Evolutionary conservation across 2,329 filamentous ascomycete species (phyloP), one percentile per base, ranked within the genome.

Genomic region (Fusarium tricinctum): DNA sequence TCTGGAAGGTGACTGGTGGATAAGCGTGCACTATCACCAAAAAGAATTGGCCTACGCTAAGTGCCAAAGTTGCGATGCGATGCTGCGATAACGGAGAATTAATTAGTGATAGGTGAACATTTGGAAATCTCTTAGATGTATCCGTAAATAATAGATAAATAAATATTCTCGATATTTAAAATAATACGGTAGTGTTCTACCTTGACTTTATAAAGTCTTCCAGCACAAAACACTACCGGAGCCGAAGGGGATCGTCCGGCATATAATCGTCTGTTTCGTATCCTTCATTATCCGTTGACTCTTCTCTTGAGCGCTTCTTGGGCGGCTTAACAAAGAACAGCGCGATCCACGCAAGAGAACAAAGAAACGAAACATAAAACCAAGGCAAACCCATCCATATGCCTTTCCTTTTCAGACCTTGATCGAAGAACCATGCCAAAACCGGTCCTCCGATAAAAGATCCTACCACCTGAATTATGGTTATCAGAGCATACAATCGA

Each of bases 361-460:
- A 78, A 7, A 81, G 63, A 14, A 76, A 59, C 1, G 75, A 74
- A 17, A 81, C 65, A 48, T 82, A 82, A 46, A 81, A 76, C 76
- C 78, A 82, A 6, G 80, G 81, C 56, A 81, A 28, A 0, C 81
- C 81, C 33, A 73, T 80, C 76, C 76, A 79, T 2, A 75, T 19
- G 0, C 80, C 79, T 56, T 76, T 78, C 50, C 52, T 70, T 47
- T 76, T 73, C 65, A 82, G 40, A 0, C 81, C 80, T 14, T 70
- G 52, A 6, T 78, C 76, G 51, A 82, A 82, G 22, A 73, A 77
- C 73, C 76, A 78, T 0, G 81, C 81, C 43, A 82, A 55, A 9
- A 78, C 78, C 0, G 81, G 81, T 1, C 78, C 80, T n/a, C 76
- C 81, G 8, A 81, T 74, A 26, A 82, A 80, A 0, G 78, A 76